Percentiles rank a stretch among this genome's conserved stretches.
phyloP scores from a whole-genome alignment of 148 eudicot species.

The Vaccinium darrowii region DNA sequence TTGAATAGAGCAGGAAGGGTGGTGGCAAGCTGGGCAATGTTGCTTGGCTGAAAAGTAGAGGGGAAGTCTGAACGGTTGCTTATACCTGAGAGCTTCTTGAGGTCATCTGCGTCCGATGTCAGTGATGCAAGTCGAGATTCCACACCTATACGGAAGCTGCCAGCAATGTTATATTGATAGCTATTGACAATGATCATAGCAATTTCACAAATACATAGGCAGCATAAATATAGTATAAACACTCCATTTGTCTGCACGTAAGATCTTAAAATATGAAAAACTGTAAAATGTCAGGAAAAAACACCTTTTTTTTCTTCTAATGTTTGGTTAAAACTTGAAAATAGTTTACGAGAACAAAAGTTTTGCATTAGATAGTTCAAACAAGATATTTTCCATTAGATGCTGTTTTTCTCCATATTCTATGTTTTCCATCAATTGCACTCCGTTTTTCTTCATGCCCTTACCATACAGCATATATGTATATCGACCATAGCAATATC shows the following conservation, averaged over 20 bases:
- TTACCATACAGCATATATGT: background rate
- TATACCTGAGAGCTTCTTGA: conserved; percentile 46
- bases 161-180: background rate
- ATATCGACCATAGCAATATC: background rate
- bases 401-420: background rate
- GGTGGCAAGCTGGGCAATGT: conserved; percentile 46
- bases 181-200: background rate
- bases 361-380: background rate
- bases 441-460: background rate
- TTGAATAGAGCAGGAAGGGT: conserved; percentile 70
- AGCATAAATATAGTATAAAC: background rate
- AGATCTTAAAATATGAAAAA: background rate
- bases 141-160: conserved; percentile 50
- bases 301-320: background rate
- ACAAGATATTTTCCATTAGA: background rate
- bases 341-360: background rate
- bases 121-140: conserved; percentile 93
- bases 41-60: conserved; percentile 65
- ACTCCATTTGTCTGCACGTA: background rate
- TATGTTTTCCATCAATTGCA: background rate
- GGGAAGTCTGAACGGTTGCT: conserved; percentile 59
- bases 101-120: conserved; percentile 67
- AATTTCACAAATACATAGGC: background rate
- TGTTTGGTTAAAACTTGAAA: background rate
- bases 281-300: background rate